phyloP scores from a whole-genome alignment of 129 eudicot species.

The Silybum marianum region DNA sequence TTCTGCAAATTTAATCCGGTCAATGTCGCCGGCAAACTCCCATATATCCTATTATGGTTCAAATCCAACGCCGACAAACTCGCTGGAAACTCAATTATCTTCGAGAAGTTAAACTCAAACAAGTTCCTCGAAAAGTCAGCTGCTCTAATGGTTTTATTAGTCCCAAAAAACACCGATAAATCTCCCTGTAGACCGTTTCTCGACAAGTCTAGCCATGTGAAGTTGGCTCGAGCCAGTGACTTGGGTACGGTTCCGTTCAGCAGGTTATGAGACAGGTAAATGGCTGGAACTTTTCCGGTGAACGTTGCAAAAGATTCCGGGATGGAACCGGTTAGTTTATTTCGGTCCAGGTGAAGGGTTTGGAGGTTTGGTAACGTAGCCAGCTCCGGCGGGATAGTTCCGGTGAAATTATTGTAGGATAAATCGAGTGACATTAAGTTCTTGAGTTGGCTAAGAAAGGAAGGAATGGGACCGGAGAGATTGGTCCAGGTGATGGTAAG shows the following conservation, averaged over 20 bases:
- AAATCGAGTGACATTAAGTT: constrained; percentile 41
- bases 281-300: constrained; percentile 20
- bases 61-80: constrained; percentile 46
- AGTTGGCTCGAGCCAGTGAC: constrained; percentile 39
- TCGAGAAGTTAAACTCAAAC: constrained; percentile 50
- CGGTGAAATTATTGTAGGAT: constrained; percentile 43
- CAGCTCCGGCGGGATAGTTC: constrained; percentile 51
- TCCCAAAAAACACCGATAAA: constrained; percentile 53
- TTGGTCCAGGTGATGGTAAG: constrained; percentile 33
- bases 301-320: constrained; percentile 53
- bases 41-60: constrained; percentile 52
- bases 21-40: constrained; percentile 45
- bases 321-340: constrained; percentile 49
- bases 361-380: constrained; percentile 39
- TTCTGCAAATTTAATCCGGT: constrained; percentile 18
- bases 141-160: constrained; percentile 34
- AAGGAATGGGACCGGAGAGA: constrained; percentile 38
- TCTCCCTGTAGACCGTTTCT: constrained; percentile 54
- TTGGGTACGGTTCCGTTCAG: constrained; percentile 50
- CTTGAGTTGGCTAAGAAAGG: constrained; percentile 37
- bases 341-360: constrained; percentile 43
- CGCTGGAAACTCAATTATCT: constrained; percentile 30
- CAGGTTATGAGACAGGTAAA: constrained; percentile 48
- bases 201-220: constrained; percentile 37
- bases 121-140: constrained; percentile 45